Evolutionary conservation across 176 grass and related monocot species (phyloP).

Genomic region (Lolium rigidum): DNA sequence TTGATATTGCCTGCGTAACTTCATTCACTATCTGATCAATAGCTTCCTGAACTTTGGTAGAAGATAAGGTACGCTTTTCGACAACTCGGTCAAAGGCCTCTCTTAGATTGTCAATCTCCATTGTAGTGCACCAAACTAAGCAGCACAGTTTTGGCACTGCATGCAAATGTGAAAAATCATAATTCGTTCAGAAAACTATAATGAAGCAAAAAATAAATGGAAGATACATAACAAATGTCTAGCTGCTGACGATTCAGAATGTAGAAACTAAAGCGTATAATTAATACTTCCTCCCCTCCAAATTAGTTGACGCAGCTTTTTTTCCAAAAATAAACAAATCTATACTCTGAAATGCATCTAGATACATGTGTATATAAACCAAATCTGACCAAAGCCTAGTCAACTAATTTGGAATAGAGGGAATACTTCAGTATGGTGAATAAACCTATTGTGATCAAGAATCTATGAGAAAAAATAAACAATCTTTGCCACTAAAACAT

Average conservation of each 20-base stretch:
- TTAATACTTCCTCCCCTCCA: too few relatives aligned
- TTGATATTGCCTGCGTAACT: slow-evolving; percentile 54
- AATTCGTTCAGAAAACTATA: neutral
- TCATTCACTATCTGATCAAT: slow-evolving; percentile 69
- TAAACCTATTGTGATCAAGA: neutral
- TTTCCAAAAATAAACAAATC: too few relatives aligned
- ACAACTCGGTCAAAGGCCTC: slow-evolving; percentile 76
- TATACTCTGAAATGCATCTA: too few relatives aligned
- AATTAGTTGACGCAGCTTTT: too few relatives aligned
- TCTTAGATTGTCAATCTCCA: slow-evolving; percentile 80
- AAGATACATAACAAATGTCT: neutral
- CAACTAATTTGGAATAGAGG: too few relatives aligned
- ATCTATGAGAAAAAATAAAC: slow-evolving; percentile 8
- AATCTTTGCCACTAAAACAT: neutral
- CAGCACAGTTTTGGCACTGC: slow-evolving; percentile 3
- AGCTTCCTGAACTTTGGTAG: slow-evolving; percentile 58
- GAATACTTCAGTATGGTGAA: neutral
- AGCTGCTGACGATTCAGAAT: neutral
- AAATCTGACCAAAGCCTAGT: too few relatives aligned
- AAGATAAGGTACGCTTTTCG: slow-evolving; percentile 66
- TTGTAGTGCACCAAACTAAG: slow-evolving; percentile 49
- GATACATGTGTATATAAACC: too few relatives aligned
- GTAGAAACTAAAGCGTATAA: too few relatives aligned
- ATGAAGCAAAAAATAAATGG: neutral
- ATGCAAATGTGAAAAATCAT: slow-evolving; percentile 25